A percentile compares a stretch with the other conserved stretches of the same genome.
Conservation (phyloP, 768 basidiomycete genomes). For the Trichaptum fuscoviolaceum region DNA sequence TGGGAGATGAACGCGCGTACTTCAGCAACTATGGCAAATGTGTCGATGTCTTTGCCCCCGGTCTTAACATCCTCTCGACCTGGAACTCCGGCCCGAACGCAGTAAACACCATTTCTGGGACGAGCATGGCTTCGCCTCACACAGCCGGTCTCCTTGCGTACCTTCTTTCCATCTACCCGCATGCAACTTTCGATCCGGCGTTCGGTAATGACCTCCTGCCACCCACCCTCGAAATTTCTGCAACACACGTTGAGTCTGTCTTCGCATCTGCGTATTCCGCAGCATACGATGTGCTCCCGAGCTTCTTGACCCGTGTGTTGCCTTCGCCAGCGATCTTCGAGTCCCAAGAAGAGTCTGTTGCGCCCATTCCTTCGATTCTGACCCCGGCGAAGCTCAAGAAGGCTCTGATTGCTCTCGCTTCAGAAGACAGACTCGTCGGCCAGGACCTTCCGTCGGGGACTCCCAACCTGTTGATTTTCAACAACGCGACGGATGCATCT, state of each 20-base stretch:
- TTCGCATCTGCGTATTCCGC: constrained; percentile 48
- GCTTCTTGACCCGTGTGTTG: constrained; percentile 52
- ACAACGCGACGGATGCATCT: constrained; percentile 58
- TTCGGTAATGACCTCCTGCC: constrained; percentile 35
- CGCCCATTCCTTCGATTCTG: constrained; percentile 43
- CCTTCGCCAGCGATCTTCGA: constrained; percentile 47
- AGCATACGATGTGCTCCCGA: constrained; percentile 50
- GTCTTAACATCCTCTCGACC: constrained; percentile 86
- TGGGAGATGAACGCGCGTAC: constrained; percentile 77
- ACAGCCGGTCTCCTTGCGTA: constrained; percentile 88
- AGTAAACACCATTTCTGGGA: constrained; percentile 79
- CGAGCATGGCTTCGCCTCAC: constrained; percentile 95
- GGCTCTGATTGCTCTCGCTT: constrained; percentile 60
- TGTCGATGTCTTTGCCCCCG: constrained; percentile 91
- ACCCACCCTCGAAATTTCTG: constrained; percentile 25
- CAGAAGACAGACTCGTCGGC: constrained; percentile 36
- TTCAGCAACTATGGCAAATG: constrained; percentile 92
- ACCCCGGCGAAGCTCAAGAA: constrained; percentile 73
- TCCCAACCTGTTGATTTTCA: constrained; percentile 72
- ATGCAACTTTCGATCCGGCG: constrained; percentile 51
- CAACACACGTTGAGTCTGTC: constrained; percentile 29
- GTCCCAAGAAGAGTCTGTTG: constrained; percentile 19
- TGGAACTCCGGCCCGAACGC: constrained; percentile 62
- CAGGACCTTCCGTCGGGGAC: constrained; percentile 48
- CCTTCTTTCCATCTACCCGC: constrained; percentile 84